Evolutionary conservation across 176 grass and related monocot genomes (phyloP), one percentile per base, ranked within the genome.

Genomic region (Tillandsia fasciculata): DNA sequence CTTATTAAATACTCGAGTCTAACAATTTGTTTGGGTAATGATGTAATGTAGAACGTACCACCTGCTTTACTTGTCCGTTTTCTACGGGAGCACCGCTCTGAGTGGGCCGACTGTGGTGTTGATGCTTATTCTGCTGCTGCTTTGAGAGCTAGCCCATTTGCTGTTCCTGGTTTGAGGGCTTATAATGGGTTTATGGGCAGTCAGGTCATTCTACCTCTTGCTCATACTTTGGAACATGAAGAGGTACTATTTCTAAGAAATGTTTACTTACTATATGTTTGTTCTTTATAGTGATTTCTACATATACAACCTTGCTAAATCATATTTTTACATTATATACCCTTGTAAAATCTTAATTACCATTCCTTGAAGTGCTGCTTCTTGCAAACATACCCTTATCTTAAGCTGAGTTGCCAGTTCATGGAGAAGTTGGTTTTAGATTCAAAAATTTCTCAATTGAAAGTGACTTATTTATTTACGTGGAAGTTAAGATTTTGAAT

Each of bases 191-290:
- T 96, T 82, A 82, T 83, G 73, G 92, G 88, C 17, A 89, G 75
- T 65, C 92, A 96, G 70, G 86, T 96, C 77, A 96, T 96, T 73
- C 71, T 96, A 64, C 92, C 92, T 71, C 88, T 96, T 73, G 86
- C 92, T 26, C 88, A 96, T 71, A 96, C 92, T 17, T 69, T 89
- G 13, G 92, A 96, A 76, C 83, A 91, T 33, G 92, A 96, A 88
- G 92, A 96, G 88, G 92, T 96, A 89, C 12, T 18, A 67, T 3
- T 67, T 64, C 15, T 77, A 33, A 52, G 9, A 65, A 27, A 15
- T 8, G 18, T 29, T 3, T 58, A 27, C 6, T 22, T 56, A 26
- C 71, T 48, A 1, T 50, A 8, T 68, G 10, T 64, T 70, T 14
- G 12, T 83, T 69, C 28, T 53, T 77, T 47, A 68, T 65, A 63